phyloP scores from a whole-genome alignment of 1,284 basidiomycete genomes.

The Inonotus obliquus region DNA sequence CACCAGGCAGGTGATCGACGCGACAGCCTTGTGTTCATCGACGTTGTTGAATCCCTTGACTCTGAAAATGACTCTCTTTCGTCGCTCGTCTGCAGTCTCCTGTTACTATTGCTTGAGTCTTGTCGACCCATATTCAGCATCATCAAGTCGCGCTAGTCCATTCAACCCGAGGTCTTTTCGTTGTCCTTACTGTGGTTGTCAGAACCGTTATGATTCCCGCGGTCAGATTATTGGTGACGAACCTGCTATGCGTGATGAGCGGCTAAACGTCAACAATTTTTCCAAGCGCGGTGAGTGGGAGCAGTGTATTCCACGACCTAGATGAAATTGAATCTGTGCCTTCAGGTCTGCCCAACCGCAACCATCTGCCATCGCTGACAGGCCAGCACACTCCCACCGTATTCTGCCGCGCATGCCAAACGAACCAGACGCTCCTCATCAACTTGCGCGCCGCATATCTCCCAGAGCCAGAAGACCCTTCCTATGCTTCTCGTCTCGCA shows the following conservation, averaged over 20 bases:
- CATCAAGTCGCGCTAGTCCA: slow-evolving; percentile 26
- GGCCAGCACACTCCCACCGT: slow-evolving; percentile 31
- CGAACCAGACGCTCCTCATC: slow-evolving; percentile 84
- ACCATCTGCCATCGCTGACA: slow-evolving; percentile 58
- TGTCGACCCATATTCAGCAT: slow-evolving; percentile 4
- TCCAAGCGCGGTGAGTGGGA: slow-evolving; percentile 70
- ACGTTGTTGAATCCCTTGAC: neutral
- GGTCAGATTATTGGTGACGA: slow-evolving; percentile 80
- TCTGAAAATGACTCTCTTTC: slow-evolving; percentile 29
- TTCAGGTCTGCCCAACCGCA: slow-evolving; percentile 60
- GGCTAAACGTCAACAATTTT: slow-evolving; percentile 67
- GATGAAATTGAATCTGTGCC: neutral
- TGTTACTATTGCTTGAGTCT: slow-evolving; percentile 68
- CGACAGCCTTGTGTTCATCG: neutral
- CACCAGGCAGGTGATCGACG: neutral
- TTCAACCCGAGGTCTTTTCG: slow-evolving; percentile 44
- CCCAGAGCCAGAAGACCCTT: slow-evolving; percentile 61
- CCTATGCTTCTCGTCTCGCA: slow-evolving; percentile 57
- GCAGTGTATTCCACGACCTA: slow-evolving; percentile 16
- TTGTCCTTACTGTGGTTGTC: slow-evolving; percentile 63
- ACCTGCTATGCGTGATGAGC: slow-evolving; percentile 82
- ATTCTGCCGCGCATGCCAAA: slow-evolving; percentile 84
- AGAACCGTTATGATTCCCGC: slow-evolving; percentile 62
- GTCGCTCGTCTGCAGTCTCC: slow-evolving; percentile 32
- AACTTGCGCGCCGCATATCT: slow-evolving; percentile 87